Evolutionary conservation across 768 basidiomycete genomes (phyloP).

Genomic region (Russula virescens): DNA sequence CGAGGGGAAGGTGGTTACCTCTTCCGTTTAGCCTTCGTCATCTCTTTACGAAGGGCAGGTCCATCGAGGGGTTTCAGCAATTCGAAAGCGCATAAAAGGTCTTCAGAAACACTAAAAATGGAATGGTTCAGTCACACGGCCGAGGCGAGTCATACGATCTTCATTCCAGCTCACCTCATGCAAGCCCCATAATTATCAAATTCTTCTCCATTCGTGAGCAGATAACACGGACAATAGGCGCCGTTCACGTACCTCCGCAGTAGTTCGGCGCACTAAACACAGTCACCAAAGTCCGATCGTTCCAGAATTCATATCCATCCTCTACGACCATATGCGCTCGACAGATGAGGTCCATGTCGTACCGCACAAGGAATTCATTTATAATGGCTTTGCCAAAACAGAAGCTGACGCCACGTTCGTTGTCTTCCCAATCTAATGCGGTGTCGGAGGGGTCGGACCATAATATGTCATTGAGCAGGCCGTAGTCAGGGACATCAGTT

Average conservation of each 20-base stretch:
- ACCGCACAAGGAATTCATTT: conserved; percentile 89
- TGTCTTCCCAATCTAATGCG: conserved; percentile 98
- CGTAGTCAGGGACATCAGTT: conserved; percentile 98
- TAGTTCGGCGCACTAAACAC: conserved; percentile 99
- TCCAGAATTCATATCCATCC: conserved; percentile 99
- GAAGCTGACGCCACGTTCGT: conserved; percentile 97
- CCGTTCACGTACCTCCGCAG: conserved; percentile 73
- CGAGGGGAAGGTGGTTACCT: conserved; percentile 44
- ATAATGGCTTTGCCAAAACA: conserved; percentile 98
- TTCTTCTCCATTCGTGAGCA: conserved; percentile 43
- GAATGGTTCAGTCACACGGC: neutral
- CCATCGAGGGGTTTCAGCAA: conserved; percentile 93
- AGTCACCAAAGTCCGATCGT: conserved; percentile 95
- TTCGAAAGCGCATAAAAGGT: conserved; percentile 95
- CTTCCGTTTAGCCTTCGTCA: conserved; percentile 98
- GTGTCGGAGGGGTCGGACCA: conserved; percentile 99
- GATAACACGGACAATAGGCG: conserved; percentile 5
- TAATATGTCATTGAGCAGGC: conserved; percentile 90
- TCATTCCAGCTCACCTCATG: conserved; percentile 62
- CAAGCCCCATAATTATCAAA: conserved; percentile 95
- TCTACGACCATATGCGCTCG: conserved; percentile 99
- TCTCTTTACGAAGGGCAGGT: conserved; percentile 91
- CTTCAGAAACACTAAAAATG: conserved; percentile 78
- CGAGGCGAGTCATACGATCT: neutral
- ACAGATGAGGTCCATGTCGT: conserved; percentile 99